Evolutionary conservation across 768 basidiomycete genomes (phyloP), one percentile per base, ranked within the genome.

Genomic region (Lactarius evosmus): DNA sequence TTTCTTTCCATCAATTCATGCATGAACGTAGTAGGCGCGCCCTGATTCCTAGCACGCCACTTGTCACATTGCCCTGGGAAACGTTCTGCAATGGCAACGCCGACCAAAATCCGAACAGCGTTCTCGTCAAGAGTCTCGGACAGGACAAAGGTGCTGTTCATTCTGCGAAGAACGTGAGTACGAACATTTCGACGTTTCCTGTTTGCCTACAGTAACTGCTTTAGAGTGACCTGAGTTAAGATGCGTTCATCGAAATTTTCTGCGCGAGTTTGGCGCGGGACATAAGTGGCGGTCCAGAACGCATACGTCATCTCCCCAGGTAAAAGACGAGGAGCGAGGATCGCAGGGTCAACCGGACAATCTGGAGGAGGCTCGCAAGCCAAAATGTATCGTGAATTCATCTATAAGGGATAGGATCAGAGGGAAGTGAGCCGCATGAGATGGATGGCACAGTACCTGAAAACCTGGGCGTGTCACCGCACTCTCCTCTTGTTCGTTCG

Each of bases 401-500:
- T 54, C 62, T 63, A 29, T 3, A 25, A n/a, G n/a, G n/a, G 14
- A 50, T 9, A 16, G n/a, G 3, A 29, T 56, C 22, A 62, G 61
- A 22, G 19, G 14, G 54, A 29, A 8, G 14, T 30, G 19, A 0
- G 33, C n/a, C 8, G 16, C 27, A 32, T 3, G 12, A 6, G n/a
- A 40, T 29, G 14, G 14, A 14, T 52, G 17, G 52, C n/a, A n/a
- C n/a, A 51, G 73, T 69, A 84, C 84, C 66, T 71, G 73, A 68
- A 85, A 84, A 0, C 83, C 84, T 2, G 75, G 72, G 7, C 76
- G 74, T 7, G 73, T 70, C 1, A 71, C 68, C 3, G 83, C 82
- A 6, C 75, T 74, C 66, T 85, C 85, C 60, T 83, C 82, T 66
- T 85, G 81, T 56, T 85, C 82, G 25, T 77, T 78, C 7, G 79